Percentiles rank a stretch among this genome's conserved stretches.
These are phyloP conservation scores for Eimeria acervulina DNA, from an alignment of 169 alveolate species.

Conservation along the genomic window DNA sequence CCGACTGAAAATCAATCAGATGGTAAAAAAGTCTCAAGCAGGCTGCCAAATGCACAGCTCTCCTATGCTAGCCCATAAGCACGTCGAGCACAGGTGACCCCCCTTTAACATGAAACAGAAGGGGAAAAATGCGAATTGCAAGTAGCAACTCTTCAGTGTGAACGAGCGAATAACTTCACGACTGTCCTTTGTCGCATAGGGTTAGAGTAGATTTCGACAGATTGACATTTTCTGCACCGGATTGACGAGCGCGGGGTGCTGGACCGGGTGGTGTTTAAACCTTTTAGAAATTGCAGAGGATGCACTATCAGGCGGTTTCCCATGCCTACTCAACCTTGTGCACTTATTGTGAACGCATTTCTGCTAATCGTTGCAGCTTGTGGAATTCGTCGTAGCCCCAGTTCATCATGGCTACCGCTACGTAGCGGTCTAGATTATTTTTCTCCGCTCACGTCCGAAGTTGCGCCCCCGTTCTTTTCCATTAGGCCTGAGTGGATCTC, in stretches of 20 bases:
- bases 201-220: background rate
- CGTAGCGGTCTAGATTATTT: background rate
- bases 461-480: background rate
- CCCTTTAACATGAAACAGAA: background rate
- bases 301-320: background rate
- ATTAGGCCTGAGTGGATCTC: background rate
- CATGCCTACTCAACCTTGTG: background rate
- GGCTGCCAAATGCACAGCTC: background rate
- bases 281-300: background rate
- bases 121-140: background rate
- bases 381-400: background rate
- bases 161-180: background rate
- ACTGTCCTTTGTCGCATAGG: background rate
- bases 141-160: background rate
- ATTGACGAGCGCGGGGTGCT: background rate
- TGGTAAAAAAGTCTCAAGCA: background rate
- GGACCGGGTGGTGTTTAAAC: background rate
- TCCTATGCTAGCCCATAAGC: background rate
- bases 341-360: background rate
- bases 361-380: background rate
- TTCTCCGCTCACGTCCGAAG: background rate
- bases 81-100: slow-evolving; percentile 52
- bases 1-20: background rate
- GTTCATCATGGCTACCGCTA: background rate
- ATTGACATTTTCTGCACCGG: background rate